A percentile compares a stretch with the other conserved stretches of the same genome.
These are phyloP conservation scores for Chrysopogon serrulatus DNA, from an alignment of 176 grass and related monocot species.

Conservation along the genomic window DNA sequence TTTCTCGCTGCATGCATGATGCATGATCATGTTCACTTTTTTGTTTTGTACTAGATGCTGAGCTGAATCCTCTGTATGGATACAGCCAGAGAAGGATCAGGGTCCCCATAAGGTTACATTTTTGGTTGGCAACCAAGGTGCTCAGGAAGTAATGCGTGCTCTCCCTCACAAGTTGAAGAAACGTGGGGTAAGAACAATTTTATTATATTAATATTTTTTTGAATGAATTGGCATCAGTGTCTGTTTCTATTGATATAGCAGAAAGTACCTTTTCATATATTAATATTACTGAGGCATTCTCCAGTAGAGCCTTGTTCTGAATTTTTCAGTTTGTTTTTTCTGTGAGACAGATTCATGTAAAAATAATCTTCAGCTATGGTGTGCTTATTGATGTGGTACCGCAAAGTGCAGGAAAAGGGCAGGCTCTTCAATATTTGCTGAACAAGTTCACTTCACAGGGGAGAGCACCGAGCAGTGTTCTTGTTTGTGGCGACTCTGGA, in stretches of 20 bases:
- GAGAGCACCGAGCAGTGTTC: slow-evolving; percentile 54
- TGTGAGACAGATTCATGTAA: slow-evolving; percentile 60
- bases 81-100: slow-evolving; percentile 58
- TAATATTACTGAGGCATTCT: not conserved
- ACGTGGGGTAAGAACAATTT: slow-evolving; percentile 33
- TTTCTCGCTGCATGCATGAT: not conserved
- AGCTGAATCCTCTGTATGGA: not conserved
- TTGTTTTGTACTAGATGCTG: not conserved
- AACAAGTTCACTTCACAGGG: slow-evolving; percentile 57
- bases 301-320: not conserved
- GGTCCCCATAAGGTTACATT: slow-evolving; percentile 67
- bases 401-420: slow-evolving; percentile 72
- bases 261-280: not conserved
- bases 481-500: slow-evolving; percentile 79
- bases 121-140: slow-evolving; percentile 50
- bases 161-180: slow-evolving; percentile 52
- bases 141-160: slow-evolving; percentile 46
- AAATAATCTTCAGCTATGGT: slow-evolving; percentile 72
- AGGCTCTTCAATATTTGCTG: slow-evolving; percentile 80
- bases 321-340: slow-evolving; percentile 7
- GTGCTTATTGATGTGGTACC: slow-evolving; percentile 68
- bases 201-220: not conserved
- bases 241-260: too few species aligned
- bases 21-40: not conserved
- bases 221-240: too few species aligned